phyloP scores from a whole-genome alignment of 2,329 filamentous ascomycete species.

The Microdochium trichocladiopsis region DNA sequence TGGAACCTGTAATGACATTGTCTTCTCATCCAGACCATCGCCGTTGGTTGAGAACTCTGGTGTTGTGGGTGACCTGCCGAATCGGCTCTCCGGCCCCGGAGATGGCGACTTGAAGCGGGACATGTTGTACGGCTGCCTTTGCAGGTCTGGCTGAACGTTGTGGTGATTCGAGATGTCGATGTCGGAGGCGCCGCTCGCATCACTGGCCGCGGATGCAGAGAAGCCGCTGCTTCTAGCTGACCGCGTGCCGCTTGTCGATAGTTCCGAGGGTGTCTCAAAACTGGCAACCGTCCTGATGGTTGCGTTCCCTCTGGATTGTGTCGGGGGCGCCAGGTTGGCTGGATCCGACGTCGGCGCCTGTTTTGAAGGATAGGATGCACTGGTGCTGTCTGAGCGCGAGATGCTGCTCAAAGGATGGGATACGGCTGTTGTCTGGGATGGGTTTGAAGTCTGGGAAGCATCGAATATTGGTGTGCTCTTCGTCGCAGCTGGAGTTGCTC shows the following conservation, averaged over 20 bases:
- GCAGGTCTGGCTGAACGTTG: constrained; percentile 19
- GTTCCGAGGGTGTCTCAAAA: constrained; percentile 39
- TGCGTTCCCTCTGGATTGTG: not conserved
- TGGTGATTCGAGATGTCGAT: constrained; percentile 11
- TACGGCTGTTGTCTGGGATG: not conserved
- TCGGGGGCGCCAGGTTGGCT: not conserved
- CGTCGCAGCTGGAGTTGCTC: no score
- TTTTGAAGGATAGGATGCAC: not conserved
- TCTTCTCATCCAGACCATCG: constrained; percentile 11
- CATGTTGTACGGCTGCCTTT: constrained; percentile 9
- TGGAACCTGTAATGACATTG: constrained; percentile 22
- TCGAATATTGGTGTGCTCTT: not conserved
- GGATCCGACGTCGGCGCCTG: not conserved
- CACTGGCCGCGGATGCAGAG: constrained; percentile 50
- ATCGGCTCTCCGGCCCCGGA: constrained; percentile 7
- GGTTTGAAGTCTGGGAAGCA: not conserved
- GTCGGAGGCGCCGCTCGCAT: constrained; percentile 39
- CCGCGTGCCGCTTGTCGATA: constrained; percentile 26
- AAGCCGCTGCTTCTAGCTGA: constrained; percentile 41
- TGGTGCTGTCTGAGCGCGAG: not conserved
- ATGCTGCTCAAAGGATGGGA: not conserved
- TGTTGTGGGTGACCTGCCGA: constrained; percentile 6
- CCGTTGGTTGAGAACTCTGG: constrained; percentile 6
- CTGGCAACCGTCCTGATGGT: constrained; percentile 53
- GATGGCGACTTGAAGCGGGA: constrained; percentile 12